Evolutionary conservation across 1,284 basidiomycete genomes (phyloP).

Genomic region (Malassezia nana): DNA sequence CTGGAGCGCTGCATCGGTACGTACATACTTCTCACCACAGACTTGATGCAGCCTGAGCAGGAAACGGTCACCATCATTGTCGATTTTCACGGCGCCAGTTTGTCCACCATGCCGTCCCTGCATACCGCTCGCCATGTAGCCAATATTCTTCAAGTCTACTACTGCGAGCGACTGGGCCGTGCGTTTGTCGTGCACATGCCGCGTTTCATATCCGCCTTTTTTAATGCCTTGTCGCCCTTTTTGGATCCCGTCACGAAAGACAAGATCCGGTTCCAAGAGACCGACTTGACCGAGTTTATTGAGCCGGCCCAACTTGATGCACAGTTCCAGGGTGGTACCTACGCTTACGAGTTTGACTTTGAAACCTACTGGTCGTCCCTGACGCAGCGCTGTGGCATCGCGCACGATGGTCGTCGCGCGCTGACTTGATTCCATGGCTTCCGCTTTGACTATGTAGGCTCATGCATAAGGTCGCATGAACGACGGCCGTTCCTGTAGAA

Average conservation of each 20-base stretch:
- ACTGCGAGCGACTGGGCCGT: slow-evolving; percentile 75
- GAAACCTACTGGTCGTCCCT: slow-evolving; percentile 56
- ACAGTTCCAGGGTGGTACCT: slow-evolving; percentile 65
- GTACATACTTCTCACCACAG: slow-evolving; percentile 5
- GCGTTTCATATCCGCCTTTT: slow-evolving; percentile 50
- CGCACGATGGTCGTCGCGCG: slow-evolving; percentile 24
- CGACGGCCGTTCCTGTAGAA: background rate
- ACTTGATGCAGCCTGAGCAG: slow-evolving; percentile 35
- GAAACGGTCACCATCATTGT: slow-evolving; percentile 37
- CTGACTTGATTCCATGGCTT: background rate
- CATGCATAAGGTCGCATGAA: background rate
- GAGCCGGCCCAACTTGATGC: slow-evolving; percentile 66
- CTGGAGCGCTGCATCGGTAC: slow-evolving; percentile 37
- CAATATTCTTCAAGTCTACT: slow-evolving; percentile 77
- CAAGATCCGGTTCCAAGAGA: slow-evolving; percentile 70
- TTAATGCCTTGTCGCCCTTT: slow-evolving; percentile 74
- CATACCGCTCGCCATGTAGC: slow-evolving; percentile 26
- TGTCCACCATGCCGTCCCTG: slow-evolving; percentile 31
- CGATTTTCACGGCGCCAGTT: slow-evolving; percentile 30
- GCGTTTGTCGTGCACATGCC: slow-evolving; percentile 77
- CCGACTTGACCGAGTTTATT: slow-evolving; percentile 60
- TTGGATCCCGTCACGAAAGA: slow-evolving; percentile 79
- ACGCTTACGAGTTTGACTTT: slow-evolving; percentile 67
- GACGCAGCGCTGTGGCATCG: slow-evolving; percentile 21
- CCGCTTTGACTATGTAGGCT: background rate